phyloP scores from a whole-genome alignment of 495 filamentous ascomycete genomes.

The Glonium stellatum region DNA sequence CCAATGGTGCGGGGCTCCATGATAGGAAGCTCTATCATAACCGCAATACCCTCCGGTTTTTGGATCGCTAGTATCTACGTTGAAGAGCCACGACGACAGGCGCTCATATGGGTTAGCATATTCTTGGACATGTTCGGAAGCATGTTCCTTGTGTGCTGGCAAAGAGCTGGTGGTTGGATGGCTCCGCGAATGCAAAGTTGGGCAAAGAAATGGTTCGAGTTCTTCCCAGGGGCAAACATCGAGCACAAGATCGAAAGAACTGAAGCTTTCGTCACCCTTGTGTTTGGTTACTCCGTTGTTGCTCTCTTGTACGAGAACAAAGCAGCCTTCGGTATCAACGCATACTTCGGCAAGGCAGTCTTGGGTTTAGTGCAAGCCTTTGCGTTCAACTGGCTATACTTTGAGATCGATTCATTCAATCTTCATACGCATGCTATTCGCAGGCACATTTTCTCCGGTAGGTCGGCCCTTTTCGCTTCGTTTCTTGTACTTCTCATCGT shows the following conservation, averaged over 20 bases:
- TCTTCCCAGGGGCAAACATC: slow-evolving; percentile 50
- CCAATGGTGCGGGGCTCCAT: slow-evolving; percentile 51
- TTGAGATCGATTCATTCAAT: slow-evolving; percentile 52
- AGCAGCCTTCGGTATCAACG: slow-evolving; percentile 44
- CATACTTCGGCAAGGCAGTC: slow-evolving; percentile 54
- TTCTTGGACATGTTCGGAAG: slow-evolving; percentile 40
- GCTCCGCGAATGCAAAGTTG: slow-evolving; percentile 23
- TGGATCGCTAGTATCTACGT: slow-evolving; percentile 51
- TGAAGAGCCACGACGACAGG: slow-evolving; percentile 40
- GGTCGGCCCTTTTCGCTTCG: neutral
- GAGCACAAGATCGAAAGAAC: slow-evolving; percentile 56
- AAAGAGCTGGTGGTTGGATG: slow-evolving; percentile 29
- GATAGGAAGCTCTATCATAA: slow-evolving; percentile 38
- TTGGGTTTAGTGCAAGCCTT: slow-evolving; percentile 53
- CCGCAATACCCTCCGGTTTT: slow-evolving; percentile 39
- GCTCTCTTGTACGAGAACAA: slow-evolving; percentile 50
- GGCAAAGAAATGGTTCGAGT: slow-evolving; percentile 44
- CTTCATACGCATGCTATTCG: slow-evolving; percentile 52
- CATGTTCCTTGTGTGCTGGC: slow-evolving; percentile 29
- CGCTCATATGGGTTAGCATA: slow-evolving; percentile 47
- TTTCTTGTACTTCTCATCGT: neutral
- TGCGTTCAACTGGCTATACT: slow-evolving; percentile 59
- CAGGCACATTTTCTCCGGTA: slow-evolving; percentile 39
- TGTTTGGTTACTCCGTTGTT: slow-evolving; percentile 55
- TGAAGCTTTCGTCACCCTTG: slow-evolving; percentile 52